Percentiles rank a stretch among this genome's conserved stretches.
Evolutionary conservation across 2,329 filamentous ascomycete genomes (phyloP).

Genomic region (Ceratocystis albifundus): DNA sequence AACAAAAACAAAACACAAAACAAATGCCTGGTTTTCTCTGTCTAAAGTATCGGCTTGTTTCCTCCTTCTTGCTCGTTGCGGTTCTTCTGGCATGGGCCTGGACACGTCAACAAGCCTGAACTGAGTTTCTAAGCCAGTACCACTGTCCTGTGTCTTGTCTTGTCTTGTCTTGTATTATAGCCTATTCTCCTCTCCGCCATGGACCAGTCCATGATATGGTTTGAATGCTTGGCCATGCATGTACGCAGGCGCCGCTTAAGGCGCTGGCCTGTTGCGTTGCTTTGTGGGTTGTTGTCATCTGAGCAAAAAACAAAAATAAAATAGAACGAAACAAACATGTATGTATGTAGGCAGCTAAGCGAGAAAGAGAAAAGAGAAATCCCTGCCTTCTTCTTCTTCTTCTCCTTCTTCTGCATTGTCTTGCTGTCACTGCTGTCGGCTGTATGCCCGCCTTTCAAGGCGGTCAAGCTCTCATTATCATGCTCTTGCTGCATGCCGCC

Average conservation of each 20-base stretch:
- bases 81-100: no score
- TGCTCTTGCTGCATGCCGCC: not conserved
- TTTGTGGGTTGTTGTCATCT: not conserved
- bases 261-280: not conserved
- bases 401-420: not conserved
- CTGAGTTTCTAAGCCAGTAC: no score
- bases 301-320: no score
- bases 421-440: not conserved
- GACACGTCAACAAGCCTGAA: no score
- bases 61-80: no score
- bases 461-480: not conserved
- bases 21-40: no score
- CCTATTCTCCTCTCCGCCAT: no score
- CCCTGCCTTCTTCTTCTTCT: not conserved
- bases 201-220: no score
- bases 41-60: no score
- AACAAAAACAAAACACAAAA: no score
- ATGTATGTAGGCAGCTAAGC: not conserved
- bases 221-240: not conserved
- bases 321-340: not conserved
- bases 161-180: no score
- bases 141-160: no score
- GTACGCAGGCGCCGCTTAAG: not conserved
- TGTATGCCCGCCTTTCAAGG: not conserved
- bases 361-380: not conserved